Base-by-base conservation (phyloP, 371 early-diverging fungal genomes). In the Umbelopsis sp. region DNA sequence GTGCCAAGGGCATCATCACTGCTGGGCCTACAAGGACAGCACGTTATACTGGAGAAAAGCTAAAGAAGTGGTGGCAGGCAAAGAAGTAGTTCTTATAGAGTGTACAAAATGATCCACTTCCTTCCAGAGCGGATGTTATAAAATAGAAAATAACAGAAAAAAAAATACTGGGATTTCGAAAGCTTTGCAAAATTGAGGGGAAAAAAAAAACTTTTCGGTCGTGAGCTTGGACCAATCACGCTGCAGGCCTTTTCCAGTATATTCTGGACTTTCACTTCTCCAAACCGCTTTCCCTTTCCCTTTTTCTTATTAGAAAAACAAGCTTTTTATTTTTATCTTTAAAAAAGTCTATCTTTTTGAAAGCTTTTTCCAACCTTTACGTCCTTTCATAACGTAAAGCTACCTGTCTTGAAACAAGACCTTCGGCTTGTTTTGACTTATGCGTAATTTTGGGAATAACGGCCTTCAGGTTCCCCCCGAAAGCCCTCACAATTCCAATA, bases 1-100 rank as follows among this genome's bases (percentile, higher is more conserved):
- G 95, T 24, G 69, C 89, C 67, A 99, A 99, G 80, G 99, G 99
- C 2, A 76, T 98, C 16, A 74, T 96, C 22, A 94, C 97, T 4
- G 97, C 97, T 20, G 99, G 99, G 4, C 67, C 91, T 14, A 8
- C 79, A 37, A 92, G 91, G 72, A 88, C 92, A 6, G 71, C 84
- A 10, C 76, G 80, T 18, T 98, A 98, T 80, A 89, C 90, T 46
- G 63, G 80, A n/a, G 87, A 82, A 65, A 96, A 96, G 72, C 51
- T 96, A 65, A 68, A 79, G 69, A 93, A 94, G 71, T 85, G 89
- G 86, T 81, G 84, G 82, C 52, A 71, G 32, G 85, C 87, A 24
- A 77, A 78, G 68, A 75, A 82, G 71, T 81, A 76, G 64, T 37
- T 12, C 37, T 18, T 2, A 11, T 35, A 35, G 35, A 57, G 16